Evolutionary conservation across 306 rosid species (phyloP).

Genomic region (Cucumis melo): DNA sequence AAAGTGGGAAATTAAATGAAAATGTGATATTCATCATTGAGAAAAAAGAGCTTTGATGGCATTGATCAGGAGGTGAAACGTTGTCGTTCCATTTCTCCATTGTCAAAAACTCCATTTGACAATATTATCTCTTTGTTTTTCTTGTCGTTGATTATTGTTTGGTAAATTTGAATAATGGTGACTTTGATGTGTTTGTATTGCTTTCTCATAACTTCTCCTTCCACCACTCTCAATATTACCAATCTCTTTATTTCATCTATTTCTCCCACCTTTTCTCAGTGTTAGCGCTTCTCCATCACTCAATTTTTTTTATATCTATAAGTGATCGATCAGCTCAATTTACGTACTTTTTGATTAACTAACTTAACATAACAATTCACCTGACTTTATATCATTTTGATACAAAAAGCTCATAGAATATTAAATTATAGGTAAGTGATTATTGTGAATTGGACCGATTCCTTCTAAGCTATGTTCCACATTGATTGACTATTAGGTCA

Average conservation of each 20-base stretch:
- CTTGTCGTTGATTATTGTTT: neutral
- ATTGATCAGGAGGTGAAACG: neutral
- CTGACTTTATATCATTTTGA: no score
- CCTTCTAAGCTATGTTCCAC: no score
- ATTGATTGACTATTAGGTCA: no score
- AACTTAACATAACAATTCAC: no score
- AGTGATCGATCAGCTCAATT: no score
- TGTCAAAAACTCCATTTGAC: neutral
- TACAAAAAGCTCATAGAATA: no score
- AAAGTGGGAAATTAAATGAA: no score
- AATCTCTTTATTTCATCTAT: neutral
- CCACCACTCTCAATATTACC: neutral
- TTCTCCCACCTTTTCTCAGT: neutral
- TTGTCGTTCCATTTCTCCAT: neutral
- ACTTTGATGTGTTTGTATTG: neutral
- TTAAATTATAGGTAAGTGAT: no score
- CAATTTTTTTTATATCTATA: neutral
- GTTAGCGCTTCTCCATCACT: neutral
- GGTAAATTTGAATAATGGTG: neutral
- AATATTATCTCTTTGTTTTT: neutral
- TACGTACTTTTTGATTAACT: no score
- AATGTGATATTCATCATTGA: neutral
- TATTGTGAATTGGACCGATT: no score
- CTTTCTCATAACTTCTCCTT: neutral
- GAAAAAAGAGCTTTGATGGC: neutral